phyloP scores from a whole-genome alignment of 208 protist species.

The Tritrichomonas musculus region DNA sequence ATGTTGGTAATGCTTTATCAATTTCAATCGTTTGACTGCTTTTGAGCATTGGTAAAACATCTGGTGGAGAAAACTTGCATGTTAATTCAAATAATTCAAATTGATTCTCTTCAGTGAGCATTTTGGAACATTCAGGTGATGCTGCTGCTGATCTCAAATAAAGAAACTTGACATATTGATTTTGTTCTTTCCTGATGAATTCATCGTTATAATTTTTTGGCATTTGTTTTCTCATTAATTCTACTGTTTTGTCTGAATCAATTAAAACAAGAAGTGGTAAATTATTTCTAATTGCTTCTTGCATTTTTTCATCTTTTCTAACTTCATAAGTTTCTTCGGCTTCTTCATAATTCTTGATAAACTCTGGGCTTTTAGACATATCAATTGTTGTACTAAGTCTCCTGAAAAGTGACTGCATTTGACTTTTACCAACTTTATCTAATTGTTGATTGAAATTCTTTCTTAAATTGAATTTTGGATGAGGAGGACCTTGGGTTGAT shows the following conservation, averaged over 20 bases:
- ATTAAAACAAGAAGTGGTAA: background rate
- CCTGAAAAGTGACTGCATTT: too few species aligned
- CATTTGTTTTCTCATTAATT: background rate
- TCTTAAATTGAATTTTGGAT: too few species aligned
- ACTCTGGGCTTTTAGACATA: too few species aligned
- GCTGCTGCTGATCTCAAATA: background rate
- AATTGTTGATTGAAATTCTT: too few species aligned
- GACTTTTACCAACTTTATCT: too few species aligned
- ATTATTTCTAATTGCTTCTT: background rate
- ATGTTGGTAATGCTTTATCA: background rate
- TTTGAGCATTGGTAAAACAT: constrained; percentile 11
- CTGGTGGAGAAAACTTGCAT: background rate
- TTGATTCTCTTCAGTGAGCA: background rate
- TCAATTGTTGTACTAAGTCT: too few species aligned
- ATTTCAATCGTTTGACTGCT: background rate
- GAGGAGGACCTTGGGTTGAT: too few species aligned
- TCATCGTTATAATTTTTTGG: background rate
- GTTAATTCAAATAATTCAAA: background rate
- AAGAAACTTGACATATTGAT: background rate
- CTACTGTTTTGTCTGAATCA: background rate
- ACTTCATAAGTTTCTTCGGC: too few species aligned
- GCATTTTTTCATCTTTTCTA: background rate
- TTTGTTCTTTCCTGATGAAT: background rate
- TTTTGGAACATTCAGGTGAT: background rate
- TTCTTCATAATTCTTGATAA: too few species aligned